Base-by-base conservation (phyloP, 129 eudicot species). In the Apium graveolens region DNA sequence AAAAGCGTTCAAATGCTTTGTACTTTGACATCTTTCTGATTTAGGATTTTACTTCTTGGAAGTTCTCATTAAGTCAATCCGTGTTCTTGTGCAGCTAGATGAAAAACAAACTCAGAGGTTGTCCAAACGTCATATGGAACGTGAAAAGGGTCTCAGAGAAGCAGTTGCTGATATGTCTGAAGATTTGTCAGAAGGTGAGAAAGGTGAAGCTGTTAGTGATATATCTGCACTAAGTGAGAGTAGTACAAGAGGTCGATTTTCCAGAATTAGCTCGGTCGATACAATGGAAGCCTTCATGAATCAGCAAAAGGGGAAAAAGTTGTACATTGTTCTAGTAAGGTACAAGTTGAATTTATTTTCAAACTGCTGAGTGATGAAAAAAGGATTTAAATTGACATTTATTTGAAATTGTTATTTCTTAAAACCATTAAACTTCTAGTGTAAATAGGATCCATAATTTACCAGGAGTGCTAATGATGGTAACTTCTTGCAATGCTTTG, bases 81-180 rank as follows among this genome's bases (percentile, higher is more conserved):
- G 29, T 85, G 10, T 71, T 21, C n/a, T 57, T 81, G 29, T 82
- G 76, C 86, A 96, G 99, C 96, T 92, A 65, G 97, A 96, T 88
- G 88, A 88, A 32, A 94, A 90, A 90, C 84, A 77, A 80, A 94
- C 97, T 66, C 96, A 88, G 80, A 86, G 99, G 85, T 73, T 79
- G 85, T 85, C 92, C 38, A 95, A 84, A 82, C 97, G 97, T 55
- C 92, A 86, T 24, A 83, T 88, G 62, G 98, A 95, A 86, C 96
- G 88, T 26, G 97, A 96, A 84, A 87, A 86, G 75, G 99, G 99
- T 68, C 97, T 96, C 71, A 87, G 85, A 82, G 99, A 96, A 85
- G 99, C 99, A 66, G 93, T 93, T 77, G 97, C 99, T 70, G 99
- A 96, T 81, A 92, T 96, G 99, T 96, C 97, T 4, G 99, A 96